Percentiles rank a stretch among this genome's conserved stretches.
phyloP scores from a whole-genome alignment of 1,139 yeast genomes.

The Kurtzmaniella natalensis region DNA sequence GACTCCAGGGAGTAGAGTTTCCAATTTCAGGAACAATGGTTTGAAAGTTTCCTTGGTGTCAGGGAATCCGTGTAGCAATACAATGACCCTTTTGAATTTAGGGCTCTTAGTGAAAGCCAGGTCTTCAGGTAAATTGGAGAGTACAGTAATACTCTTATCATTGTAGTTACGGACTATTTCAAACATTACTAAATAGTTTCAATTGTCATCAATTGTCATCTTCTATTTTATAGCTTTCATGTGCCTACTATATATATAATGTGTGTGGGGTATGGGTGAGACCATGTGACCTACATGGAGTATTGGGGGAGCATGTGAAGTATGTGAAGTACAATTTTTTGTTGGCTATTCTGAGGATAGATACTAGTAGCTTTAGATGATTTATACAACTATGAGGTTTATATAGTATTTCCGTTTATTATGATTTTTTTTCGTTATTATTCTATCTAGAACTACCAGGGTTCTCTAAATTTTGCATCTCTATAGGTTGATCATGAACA shows the following conservation, averaged over 20 bases:
- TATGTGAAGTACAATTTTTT: too few species aligned
- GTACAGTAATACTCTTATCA: slow-evolving; percentile 23
- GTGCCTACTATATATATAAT: too few species aligned
- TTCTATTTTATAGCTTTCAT: too few species aligned
- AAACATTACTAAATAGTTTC: background rate
- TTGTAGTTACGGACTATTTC: slow-evolving; percentile 14
- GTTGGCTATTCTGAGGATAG: too few species aligned
- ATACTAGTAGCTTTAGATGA: too few species aligned
- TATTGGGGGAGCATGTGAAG: too few species aligned
- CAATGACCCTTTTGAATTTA: slow-evolving; percentile 23
- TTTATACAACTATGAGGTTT: too few species aligned
- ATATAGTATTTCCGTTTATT: too few species aligned
- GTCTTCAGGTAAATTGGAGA: slow-evolving; percentile 16
- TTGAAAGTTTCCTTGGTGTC: slow-evolving; percentile 32
- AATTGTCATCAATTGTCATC: background rate
- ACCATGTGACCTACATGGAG: too few species aligned
- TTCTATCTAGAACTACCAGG: background rate
- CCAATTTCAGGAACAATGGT: slow-evolving; percentile 21
- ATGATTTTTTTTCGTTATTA: too few species aligned
- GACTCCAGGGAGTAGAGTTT: slow-evolving; percentile 15
- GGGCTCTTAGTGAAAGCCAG: slow-evolving; percentile 16
- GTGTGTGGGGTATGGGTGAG: too few species aligned
- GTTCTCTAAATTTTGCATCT: slow-evolving; percentile 1
- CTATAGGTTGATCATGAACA: slow-evolving; percentile 1
- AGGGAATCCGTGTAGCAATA: slow-evolving; percentile 43